A percentile compares a stretch with the other conserved stretches of the same genome.
These are phyloP conservation scores for Phytophthora litchii DNA, from an alignment of 352 stramenopile species.

Conservation along the genomic window DNA sequence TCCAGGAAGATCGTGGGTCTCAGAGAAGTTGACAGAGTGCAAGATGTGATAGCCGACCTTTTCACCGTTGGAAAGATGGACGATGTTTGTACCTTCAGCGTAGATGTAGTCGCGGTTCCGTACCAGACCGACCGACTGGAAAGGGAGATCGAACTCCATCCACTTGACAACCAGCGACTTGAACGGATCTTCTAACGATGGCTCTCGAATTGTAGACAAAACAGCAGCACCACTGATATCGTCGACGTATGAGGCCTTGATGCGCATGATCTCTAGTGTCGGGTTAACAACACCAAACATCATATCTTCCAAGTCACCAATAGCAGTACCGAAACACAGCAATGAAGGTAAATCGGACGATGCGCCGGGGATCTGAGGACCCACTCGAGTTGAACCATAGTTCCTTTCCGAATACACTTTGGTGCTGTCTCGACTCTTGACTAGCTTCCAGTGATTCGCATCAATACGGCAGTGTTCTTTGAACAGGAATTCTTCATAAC, in stretches of 20 bases:
- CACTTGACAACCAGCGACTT: slow-evolving; percentile 66
- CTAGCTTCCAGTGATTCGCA: slow-evolving; percentile 36
- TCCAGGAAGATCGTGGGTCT: slow-evolving; percentile 38
- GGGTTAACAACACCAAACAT: slow-evolving; percentile 63
- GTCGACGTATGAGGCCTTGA: slow-evolving; percentile 56
- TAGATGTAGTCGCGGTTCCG: slow-evolving; percentile 57
- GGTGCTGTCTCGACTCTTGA: slow-evolving; percentile 38
- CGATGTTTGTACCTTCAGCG: slow-evolving; percentile 48
- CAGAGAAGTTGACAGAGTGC: slow-evolving; percentile 47
- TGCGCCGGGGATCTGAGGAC: slow-evolving; percentile 17
- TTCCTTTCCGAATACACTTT: slow-evolving; percentile 35
- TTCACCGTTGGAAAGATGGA: slow-evolving; percentile 35
- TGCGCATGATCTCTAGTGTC: slow-evolving; percentile 50
- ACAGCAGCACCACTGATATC: slow-evolving; percentile 55
- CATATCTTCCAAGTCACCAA: slow-evolving; percentile 51
- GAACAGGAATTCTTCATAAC: slow-evolving; percentile 42
- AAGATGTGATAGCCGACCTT: slow-evolving; percentile 48
- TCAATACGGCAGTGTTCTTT: slow-evolving; percentile 37
- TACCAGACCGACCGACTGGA: slow-evolving; percentile 38
- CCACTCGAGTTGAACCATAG: slow-evolving; percentile 21
- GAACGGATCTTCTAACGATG: slow-evolving; percentile 53
- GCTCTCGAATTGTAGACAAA: slow-evolving; percentile 38
- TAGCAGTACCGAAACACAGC: slow-evolving; percentile 39
- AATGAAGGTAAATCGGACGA: slow-evolving; percentile 34
- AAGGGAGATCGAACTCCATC: slow-evolving; percentile 40